Percentiles rank a stretch among this genome's conserved stretches.
Evolutionary conservation across 768 basidiomycete genomes (phyloP).

Genomic region (Lyophyllum atratum): DNA sequence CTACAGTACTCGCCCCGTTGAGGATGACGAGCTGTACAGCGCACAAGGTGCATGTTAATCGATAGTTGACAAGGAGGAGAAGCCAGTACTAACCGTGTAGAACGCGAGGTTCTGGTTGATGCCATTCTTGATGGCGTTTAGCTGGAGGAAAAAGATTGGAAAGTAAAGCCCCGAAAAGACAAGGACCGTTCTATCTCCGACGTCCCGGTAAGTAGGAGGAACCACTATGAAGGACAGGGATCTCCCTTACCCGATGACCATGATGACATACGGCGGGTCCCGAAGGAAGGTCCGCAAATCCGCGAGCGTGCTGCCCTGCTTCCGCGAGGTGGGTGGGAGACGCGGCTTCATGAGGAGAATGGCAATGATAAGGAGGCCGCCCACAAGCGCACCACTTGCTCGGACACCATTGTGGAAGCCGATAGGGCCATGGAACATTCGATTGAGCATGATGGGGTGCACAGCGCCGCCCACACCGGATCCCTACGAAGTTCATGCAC

Average conservation of each 20-base stretch:
- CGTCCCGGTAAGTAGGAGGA: background rate
- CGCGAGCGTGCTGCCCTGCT: conserved; percentile 26
- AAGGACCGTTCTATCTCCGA: conserved; percentile 29
- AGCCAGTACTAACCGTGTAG: conserved; percentile 43
- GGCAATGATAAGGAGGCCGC: conserved; percentile 29
- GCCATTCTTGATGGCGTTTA: conserved; percentile 50
- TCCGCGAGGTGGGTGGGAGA: conserved; percentile 37
- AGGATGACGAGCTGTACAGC: conserved; percentile 46
- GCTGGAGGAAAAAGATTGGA: conserved; percentile 59
- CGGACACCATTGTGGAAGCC: conserved; percentile 54
- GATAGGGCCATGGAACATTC: conserved; percentile 42
- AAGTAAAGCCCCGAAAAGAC: conserved; percentile 44
- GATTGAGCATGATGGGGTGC: conserved; percentile 66
- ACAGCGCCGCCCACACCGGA: conserved; percentile 62
- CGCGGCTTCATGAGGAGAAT: conserved; percentile 38
- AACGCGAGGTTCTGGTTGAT: conserved; percentile 51
- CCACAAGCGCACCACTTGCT: conserved; percentile 37
- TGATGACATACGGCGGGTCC: conserved; percentile 46
- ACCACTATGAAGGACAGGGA: background rate
- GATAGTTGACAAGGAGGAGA: conserved; percentile 16
- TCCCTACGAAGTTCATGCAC: conserved; percentile 32
- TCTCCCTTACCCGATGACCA: conserved; percentile 37
- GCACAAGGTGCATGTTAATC: conserved; percentile 11
- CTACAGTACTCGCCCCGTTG: conserved; percentile 46
- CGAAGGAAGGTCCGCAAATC: conserved; percentile 36